Evolutionary conservation across 345 rosid genomes (phyloP), one percentile per base, ranked within the genome.

Genomic region (Murraya koenigii): DNA sequence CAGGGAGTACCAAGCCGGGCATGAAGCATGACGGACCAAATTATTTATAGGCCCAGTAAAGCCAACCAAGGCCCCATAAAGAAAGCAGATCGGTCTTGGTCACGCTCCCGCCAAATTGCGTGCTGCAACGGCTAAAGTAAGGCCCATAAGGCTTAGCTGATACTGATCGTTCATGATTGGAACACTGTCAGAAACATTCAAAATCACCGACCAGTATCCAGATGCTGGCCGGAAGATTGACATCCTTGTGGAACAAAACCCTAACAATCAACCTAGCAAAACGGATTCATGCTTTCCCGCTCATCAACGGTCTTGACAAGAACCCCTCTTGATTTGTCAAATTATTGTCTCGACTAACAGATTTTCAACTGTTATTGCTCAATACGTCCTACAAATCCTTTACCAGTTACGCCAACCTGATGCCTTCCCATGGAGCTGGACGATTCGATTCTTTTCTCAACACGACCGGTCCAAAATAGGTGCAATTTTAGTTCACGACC

Each of bases 381-480:
- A 28, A 64, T 87, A 89, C 75, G 85, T 87, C 70, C 81, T 72
- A 52, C 71, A 55, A 49, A 87, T 93, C 69, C 91, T 89, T 60
- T 55, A 38, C 66, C 74, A 66, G 72, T 74, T 71, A 71, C 67
- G 25, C 54, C 77, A 49, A 35, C 80, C 80, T 19, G 87, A 85
- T 78, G 76, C 91, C 54, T 90, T 89, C 66, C 84, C 91, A 1
- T 89, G 97, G 97, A 87, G 98, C 59, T 86, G 86, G 69, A 73
- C 86, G 4, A 73, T 92, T 69, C 79, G 94, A 74, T 90, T 85
- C 80, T 81, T 88, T 60, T 88, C 91, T 36, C 88, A 81, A 75
- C 90, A 85, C 71, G 83, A 90, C 41, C 87, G 82, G 66, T 93
- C 90, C 64, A 79, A 62, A 58, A 80, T 41, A 69, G 84, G 84